phyloP scores from a whole-genome alignment of 1,284 basidiomycete genomes.

The Malassezia sympodialis region DNA sequence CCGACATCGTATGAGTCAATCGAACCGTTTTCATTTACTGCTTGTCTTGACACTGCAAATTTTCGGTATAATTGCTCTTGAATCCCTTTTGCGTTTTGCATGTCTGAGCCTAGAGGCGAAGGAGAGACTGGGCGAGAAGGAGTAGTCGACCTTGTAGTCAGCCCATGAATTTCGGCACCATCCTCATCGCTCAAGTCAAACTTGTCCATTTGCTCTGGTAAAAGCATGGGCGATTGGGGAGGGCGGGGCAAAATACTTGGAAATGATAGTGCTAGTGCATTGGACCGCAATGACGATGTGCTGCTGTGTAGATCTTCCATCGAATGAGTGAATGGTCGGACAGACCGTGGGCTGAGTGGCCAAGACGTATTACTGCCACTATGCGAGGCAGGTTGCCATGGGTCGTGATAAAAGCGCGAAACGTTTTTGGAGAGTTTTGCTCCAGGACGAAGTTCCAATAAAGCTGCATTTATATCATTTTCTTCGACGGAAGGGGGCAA shows the following conservation, averaged over 20 bases:
- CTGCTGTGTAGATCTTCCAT: neutral
- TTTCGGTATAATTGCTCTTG: neutral
- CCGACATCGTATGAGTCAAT: constrained; percentile 40
- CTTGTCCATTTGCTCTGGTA: neutral
- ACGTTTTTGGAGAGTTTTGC: neutral
- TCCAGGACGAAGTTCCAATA: neutral
- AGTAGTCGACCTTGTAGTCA: constrained; percentile 6
- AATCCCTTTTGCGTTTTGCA: neutral
- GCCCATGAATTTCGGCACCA: constrained; percentile 9
- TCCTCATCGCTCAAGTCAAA: constrained; percentile 9
- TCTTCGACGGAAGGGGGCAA: neutral
- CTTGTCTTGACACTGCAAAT: neutral
- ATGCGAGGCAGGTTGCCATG: neutral
- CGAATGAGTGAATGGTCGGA: neutral
- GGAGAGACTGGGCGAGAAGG: constrained; percentile 6
- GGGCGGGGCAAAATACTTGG: constrained; percentile 6
- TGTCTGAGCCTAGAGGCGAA: neutral
- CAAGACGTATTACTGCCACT: neutral
- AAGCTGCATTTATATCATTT: neutral
- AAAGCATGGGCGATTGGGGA: constrained; percentile 4
- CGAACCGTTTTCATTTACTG: neutral
- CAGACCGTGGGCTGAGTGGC: neutral
- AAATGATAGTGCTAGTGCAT: neutral
- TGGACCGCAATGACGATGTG: neutral
- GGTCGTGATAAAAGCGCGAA: constrained; percentile 6